Conservation (phyloP, 208 protist species). For the Leptomonas pyrrhocoris region DNA sequence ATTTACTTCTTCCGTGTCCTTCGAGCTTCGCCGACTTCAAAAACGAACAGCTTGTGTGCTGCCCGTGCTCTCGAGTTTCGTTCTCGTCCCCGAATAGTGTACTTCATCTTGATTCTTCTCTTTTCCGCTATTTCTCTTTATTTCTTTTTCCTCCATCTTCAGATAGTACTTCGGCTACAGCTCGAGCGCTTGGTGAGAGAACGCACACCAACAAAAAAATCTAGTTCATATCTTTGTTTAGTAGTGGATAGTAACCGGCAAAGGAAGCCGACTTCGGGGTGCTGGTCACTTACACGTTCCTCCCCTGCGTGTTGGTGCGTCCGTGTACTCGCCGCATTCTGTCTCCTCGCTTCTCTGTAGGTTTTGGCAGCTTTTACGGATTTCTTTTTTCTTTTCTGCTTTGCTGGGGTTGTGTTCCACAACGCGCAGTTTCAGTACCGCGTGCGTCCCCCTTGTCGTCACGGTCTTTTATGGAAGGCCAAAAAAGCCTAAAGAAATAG, state of each 20-base stretch:
- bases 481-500: neutral
- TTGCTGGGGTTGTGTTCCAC: neutral
- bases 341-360: neutral
- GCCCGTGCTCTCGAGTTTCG: no score
- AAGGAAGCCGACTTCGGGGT: neutral
- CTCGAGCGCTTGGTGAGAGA: neutral
- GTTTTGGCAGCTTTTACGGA: neutral
- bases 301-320: neutral
- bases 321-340: no score
- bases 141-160: neutral
- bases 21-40: no score
- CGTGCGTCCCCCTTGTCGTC: neutral
- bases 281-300: neutral
- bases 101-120: no score
- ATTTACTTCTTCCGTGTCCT: neutral
- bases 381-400: neutral
- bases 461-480: neutral
- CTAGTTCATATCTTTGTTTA: neutral
- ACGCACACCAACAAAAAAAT: neutral
- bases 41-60: no score
- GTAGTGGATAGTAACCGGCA: neutral
- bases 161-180: neutral
- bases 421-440: no score
- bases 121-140: no score
- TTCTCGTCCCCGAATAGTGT: no score